These are phyloP conservation scores for Picea glauca DNA, from an alignment of 75 land plant species.

Conservation along the genomic window DNA sequence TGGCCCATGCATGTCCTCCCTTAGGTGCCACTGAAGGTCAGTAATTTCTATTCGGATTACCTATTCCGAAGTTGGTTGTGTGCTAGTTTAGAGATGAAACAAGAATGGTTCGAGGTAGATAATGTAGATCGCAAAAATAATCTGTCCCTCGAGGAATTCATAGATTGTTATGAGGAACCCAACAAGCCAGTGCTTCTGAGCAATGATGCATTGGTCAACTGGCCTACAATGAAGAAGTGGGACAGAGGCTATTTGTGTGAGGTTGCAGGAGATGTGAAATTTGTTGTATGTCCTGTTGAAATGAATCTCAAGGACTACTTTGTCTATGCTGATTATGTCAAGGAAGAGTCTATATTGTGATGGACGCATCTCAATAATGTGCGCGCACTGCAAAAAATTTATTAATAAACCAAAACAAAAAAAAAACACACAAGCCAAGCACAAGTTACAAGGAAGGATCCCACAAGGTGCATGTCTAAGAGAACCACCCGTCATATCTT, in stretches of 20 bases:
- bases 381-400: too few relatives aligned
- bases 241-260: slow-evolving; percentile 48
- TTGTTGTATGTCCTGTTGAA: slow-evolving; percentile 85
- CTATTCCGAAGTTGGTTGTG: slow-evolving; percentile 98
- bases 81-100: slow-evolving; percentile 28
- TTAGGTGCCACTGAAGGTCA: slow-evolving; percentile 27
- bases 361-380: too few relatives aligned
- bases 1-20: slow-evolving; percentile 1
- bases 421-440: too few relatives aligned
- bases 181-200: slow-evolving; percentile 80
- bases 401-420: too few relatives aligned
- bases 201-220: slow-evolving; percentile 59
- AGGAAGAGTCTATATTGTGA: too few relatives aligned
- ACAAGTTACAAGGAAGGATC: too few relatives aligned
- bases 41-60: slow-evolving; percentile 90
- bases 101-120: slow-evolving; percentile 78
- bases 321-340: slow-evolving; percentile 62
- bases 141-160: slow-evolving; percentile 79
- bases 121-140: slow-evolving; percentile 55
- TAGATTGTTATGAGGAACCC: slow-evolving; percentile 67
- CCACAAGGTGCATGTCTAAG: too few relatives aligned
- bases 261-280: slow-evolving; percentile 44
- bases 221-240: slow-evolving; percentile 78
- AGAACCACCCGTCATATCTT: too few relatives aligned
- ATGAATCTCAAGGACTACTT: slow-evolving; percentile 72